Evolutionary conservation across 1,284 basidiomycete genomes (phyloP).

Genomic region (Cutaneotrichosporon mucoides): DNA sequence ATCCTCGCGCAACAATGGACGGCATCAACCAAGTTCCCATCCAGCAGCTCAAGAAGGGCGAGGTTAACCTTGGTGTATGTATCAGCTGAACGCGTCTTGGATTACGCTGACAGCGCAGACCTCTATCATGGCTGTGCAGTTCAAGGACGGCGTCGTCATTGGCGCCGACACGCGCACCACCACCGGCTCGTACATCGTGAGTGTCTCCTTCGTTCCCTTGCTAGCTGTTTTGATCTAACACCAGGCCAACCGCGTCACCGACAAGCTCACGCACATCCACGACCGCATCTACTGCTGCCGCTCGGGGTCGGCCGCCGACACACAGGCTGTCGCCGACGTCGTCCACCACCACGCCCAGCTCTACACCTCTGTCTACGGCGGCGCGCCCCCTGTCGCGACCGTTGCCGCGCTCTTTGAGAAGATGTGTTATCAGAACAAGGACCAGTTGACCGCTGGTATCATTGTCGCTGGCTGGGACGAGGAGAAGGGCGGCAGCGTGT

Average conservation of each 20-base stretch:
- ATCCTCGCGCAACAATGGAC: slow-evolving; percentile 27
- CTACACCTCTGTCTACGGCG: slow-evolving; percentile 61
- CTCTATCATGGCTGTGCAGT: slow-evolving; percentile 99
- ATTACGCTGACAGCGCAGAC: slow-evolving; percentile 57
- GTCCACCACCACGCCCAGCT: slow-evolving; percentile 85
- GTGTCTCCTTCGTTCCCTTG: background rate
- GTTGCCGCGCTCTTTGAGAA: slow-evolving; percentile 83
- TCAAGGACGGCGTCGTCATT: slow-evolving; percentile 89
- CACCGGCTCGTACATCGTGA: slow-evolving; percentile 90
- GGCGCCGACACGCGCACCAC: slow-evolving; percentile 97
- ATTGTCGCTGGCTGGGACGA: slow-evolving; percentile 99
- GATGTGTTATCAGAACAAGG: slow-evolving; percentile 93
- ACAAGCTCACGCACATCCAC: slow-evolving; percentile 95
- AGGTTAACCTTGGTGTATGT: slow-evolving; percentile 90
- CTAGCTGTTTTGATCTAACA: background rate
- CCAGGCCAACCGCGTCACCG: slow-evolving; percentile 90
- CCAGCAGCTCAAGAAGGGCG: slow-evolving; percentile 71
- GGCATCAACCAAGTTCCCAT: slow-evolving; percentile 47
- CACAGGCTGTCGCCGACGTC: slow-evolving; percentile 91
- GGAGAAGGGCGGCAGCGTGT: slow-evolving; percentile 86
- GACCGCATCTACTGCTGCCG: slow-evolving; percentile 99
- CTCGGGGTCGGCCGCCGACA: slow-evolving; percentile 96
- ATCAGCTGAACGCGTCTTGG: background rate
- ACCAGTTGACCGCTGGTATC: slow-evolving; percentile 82
- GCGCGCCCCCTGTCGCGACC: slow-evolving; percentile 71